Evolutionary conservation across 345 rosid genomes (phyloP), one percentile per base, ranked within the genome.

Genomic region (Salix exigua): DNA sequence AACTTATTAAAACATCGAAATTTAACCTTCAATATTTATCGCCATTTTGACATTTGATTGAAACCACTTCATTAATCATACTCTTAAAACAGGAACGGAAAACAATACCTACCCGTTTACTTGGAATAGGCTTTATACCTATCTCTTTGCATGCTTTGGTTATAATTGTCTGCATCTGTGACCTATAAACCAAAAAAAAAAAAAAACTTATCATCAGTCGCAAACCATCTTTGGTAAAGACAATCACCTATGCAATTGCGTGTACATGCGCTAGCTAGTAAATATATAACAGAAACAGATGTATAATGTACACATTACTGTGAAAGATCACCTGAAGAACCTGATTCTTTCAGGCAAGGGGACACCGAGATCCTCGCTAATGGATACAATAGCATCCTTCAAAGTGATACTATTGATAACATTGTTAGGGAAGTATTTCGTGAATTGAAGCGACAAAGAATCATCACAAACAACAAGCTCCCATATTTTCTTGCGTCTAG

Each of bases 81-180:
- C 11, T 31, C 7, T n/a, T 28, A 16, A 44, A 8, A 16, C 18
- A 33, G 21, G 10, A 62, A 69, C 42, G 35, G 38, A 74, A 48
- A 75, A 38, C 11, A 19, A 66, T 7, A 78, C 92, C 73, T 71
- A 95, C 99, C 81, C 99, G 77, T 86, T 95, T 91, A 82, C 99
- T 90, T 33, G 99, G 94, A 69, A 95, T 75, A 18, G 92, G 90
- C 82, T 89, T 95, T 58, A 93, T 90, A 18, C 90, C 85, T 72
- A 95, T 93, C 88, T 91, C 97, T 65, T 82, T 88, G 76, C 97
- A 88, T 42, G 97, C 96, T 82, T 88, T 95, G 51, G 92, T 83
- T 74, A 93, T 86, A 84, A 95, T 93, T 2, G 97, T 95, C 90
- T 93, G 99, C 97, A 95, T 91, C 86, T 95, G 97, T 33, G 97